phyloP scores from a whole-genome alignment of 768 basidiomycete genomes.

The Hortiboletus campestris region DNA sequence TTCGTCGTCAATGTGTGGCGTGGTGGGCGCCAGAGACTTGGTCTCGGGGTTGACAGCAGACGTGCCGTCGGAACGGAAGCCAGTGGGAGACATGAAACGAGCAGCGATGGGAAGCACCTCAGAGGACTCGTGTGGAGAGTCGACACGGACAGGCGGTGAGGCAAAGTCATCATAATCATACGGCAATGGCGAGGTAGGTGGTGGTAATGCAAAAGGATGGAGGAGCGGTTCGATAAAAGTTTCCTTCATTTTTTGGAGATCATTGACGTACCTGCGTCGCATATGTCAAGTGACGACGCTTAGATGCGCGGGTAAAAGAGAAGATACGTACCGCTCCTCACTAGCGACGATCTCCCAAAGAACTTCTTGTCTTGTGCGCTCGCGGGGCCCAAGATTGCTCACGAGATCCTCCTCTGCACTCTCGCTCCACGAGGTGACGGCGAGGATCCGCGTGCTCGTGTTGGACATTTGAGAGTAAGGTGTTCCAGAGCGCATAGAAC shows the following conservation, averaged over 20 bases:
- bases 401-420: constrained; percentile 93
- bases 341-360: constrained; percentile 95
- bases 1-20: constrained; percentile 70
- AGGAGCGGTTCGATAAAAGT: constrained; percentile 89
- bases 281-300: constrained; percentile 12
- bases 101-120: constrained; percentile 87
- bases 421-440: constrained; percentile 88
- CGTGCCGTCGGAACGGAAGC: constrained; percentile 48
- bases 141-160: constrained; percentile 39
- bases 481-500: constrained; percentile 75
- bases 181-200: constrained; percentile 46
- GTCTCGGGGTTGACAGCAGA: constrained; percentile 40
- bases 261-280: constrained; percentile 77
- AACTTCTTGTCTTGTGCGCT: constrained; percentile 94
- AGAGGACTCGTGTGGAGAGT: constrained; percentile 66
- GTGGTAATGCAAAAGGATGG: constrained; percentile 63
- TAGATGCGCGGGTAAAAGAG: constrained; percentile 11
- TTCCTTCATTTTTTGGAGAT: constrained; percentile 88
- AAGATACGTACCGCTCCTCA: constrained; percentile 74
- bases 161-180: constrained; percentile 69
- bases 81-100: constrained; percentile 77
- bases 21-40: constrained; percentile 45
- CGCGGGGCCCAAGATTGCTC: constrained; percentile 87
- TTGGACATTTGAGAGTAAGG: constrained; percentile 80
- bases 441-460: constrained; percentile 69